A percentile compares a stretch with the other conserved stretches of the same genome.
Evolutionary conservation across 768 basidiomycete species (phyloP).

Genomic region (Fistulinella prunicolor): DNA sequence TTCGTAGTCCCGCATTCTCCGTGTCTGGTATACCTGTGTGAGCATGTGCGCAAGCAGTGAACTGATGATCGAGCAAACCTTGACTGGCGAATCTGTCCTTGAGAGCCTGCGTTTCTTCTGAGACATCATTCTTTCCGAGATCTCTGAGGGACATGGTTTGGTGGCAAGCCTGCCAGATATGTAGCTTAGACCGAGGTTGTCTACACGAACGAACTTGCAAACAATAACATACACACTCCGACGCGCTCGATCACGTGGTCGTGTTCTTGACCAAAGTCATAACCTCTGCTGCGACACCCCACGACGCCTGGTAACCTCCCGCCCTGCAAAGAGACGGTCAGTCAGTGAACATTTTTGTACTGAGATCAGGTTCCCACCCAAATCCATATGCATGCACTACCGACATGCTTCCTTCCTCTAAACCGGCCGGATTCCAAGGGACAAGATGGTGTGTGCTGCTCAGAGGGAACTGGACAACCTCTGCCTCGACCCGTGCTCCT

Average conservation of each 20-base stretch:
- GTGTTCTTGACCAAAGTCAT: constrained; percentile 28
- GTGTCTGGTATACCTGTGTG: constrained; percentile 30
- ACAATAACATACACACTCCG: constrained; percentile 24
- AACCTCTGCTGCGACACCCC: constrained; percentile 45
- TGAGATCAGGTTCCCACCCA: constrained; percentile 36
- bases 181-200: too few species aligned
- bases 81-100: constrained; percentile 37
- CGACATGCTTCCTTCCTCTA: constrained; percentile 21
- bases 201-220: too few species aligned
- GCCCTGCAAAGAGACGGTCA: constrained; percentile 22
- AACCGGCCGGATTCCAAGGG: constrained; percentile 18
- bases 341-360: constrained; percentile 1
- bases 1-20: constrained; percentile 33
- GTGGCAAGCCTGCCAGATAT: not conserved
- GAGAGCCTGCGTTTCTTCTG: constrained; percentile 35
- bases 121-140: constrained; percentile 39
- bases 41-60: not conserved
- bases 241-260: constrained; percentile 35
- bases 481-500: constrained; percentile 55
- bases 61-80: constrained; percentile 25
- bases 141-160: constrained; percentile 38
- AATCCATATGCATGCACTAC: constrained; percentile 64
- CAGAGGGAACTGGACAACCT: constrained; percentile 38
- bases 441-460: constrained; percentile 15
- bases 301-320: constrained; percentile 40